Evolutionary conservation across 2,329 filamentous ascomycete species (phyloP).

Genomic region (Fusarium falciforme): DNA sequence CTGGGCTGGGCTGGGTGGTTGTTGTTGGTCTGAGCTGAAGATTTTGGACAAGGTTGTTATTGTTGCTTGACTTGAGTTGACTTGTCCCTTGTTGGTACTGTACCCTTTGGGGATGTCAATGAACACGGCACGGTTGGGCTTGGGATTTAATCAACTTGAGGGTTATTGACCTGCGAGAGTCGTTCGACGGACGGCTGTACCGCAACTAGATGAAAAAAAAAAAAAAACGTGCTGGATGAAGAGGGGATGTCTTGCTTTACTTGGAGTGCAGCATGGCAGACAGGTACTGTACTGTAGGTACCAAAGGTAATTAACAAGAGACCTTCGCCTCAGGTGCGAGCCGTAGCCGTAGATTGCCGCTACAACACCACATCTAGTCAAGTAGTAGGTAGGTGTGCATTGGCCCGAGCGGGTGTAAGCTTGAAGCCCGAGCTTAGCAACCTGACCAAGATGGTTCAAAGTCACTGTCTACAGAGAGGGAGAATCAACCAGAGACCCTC

Average conservation of each 20-base stretch:
- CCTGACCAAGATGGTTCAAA: neutral
- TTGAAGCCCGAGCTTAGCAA: conserved; percentile 5
- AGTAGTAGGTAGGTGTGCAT: neutral
- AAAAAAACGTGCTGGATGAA: neutral
- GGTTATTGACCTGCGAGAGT: neutral
- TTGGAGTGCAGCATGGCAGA: neutral
- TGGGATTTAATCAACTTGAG: neutral
- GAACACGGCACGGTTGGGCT: neutral
- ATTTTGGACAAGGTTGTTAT: neutral
- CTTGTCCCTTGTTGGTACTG: neutral
- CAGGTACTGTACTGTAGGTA: neutral
- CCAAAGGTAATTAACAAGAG: neutral
- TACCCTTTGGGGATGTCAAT: neutral
- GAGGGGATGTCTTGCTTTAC: neutral
- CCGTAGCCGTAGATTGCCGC: conserved; percentile 12
- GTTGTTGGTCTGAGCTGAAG: conserved; percentile 17
- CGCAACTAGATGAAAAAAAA: neutral
- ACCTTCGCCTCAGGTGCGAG: conserved; percentile 16
- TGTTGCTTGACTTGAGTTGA: neutral
- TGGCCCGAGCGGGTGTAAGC: conserved; percentile 16
- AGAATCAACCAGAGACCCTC: neutral
- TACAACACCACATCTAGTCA: neutral
- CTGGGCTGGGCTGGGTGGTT: neutral
- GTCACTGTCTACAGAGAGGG: neutral
- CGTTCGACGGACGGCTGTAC: neutral